Evolutionary conservation across 1,284 basidiomycete species (phyloP).

Genomic region (Sporisorium graminicola): DNA sequence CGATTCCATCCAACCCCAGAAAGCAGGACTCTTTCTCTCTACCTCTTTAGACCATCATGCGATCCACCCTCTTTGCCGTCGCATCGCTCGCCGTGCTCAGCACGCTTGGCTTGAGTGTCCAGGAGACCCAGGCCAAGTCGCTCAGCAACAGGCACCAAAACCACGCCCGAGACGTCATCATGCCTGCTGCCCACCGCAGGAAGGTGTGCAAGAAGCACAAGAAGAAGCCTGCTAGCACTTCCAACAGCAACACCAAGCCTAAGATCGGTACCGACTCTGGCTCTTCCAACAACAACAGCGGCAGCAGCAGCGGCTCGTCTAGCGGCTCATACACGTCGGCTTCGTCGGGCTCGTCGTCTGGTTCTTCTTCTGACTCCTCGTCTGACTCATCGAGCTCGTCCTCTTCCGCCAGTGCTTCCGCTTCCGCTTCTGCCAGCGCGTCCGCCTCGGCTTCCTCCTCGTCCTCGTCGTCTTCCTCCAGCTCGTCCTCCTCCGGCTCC

Average conservation of each 20-base stretch:
- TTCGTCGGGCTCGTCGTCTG: not conserved
- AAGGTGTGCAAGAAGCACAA: constrained; percentile 25
- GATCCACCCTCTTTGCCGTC: constrained; percentile 28
- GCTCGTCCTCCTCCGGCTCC: constrained; percentile 8
- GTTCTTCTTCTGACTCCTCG: constrained; percentile 8
- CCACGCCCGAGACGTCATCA: constrained; percentile 6
- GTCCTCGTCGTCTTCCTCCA: constrained; percentile 4
- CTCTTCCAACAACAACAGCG: constrained; percentile 12
- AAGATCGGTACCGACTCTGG: constrained; percentile 4
- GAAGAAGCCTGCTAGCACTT: constrained; percentile 14
- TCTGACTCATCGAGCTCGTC: not conserved
- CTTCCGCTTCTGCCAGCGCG: not conserved
- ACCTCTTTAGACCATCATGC: constrained; percentile 21
- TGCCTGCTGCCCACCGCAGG: constrained; percentile 8
- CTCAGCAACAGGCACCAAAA: constrained; percentile 43
- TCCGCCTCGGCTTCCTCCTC: constrained; percentile 9
- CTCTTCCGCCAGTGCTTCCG: not conserved
- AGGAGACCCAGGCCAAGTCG: constrained; percentile 39
- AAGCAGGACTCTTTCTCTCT: constrained; percentile 13
- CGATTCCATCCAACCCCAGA: not conserved
- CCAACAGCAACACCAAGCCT: constrained; percentile 8
- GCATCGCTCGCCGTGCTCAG: constrained; percentile 42
- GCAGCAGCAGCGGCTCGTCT: constrained; percentile 4
- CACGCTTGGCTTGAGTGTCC: constrained; percentile 30
- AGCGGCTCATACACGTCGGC: not conserved